Evolutionary conservation across 768 basidiomycete genomes (phyloP).

Genomic region (Mycena amicta): DNA sequence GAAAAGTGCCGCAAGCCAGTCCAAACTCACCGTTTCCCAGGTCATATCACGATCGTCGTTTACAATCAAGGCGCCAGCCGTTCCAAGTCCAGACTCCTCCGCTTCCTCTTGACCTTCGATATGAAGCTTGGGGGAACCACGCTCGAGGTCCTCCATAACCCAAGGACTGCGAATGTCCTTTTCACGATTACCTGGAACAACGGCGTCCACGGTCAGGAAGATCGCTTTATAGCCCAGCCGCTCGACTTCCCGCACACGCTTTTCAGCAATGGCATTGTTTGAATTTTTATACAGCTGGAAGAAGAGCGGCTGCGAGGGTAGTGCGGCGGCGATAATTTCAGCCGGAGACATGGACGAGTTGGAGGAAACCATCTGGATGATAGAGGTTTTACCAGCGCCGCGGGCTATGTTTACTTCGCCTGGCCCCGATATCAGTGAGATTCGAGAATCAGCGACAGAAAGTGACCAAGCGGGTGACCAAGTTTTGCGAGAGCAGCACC

Average conservation of each 20-base stretch:
- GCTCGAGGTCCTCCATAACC: conserved; percentile 31
- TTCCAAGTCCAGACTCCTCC: conserved; percentile 52
- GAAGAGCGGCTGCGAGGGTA: conserved; percentile 64
- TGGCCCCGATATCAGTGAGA: conserved; percentile 17
- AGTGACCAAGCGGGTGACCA: conserved; percentile 76
- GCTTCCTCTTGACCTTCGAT: conserved; percentile 35
- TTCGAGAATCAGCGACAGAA: not conserved
- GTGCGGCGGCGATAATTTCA: conserved; percentile 60
- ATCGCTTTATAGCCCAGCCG: conserved; percentile 82
- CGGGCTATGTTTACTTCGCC: conserved; percentile 84
- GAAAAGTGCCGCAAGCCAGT: conserved; percentile 1
- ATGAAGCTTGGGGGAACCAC: conserved; percentile 18
- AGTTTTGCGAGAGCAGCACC: conserved; percentile 84
- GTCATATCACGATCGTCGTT: conserved; percentile 78
- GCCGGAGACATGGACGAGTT: conserved; percentile 72
- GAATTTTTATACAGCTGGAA: conserved; percentile 88
- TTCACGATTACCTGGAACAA: conserved; percentile 82
- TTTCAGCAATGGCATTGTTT: conserved; percentile 65
- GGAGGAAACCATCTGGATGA: conserved; percentile 86
- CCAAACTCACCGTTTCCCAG: conserved; percentile 59
- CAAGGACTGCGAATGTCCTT: conserved; percentile 67
- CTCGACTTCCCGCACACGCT: conserved; percentile 72
- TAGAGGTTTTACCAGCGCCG: conserved; percentile 62
- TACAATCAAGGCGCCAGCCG: conserved; percentile 65
- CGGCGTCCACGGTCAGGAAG: conserved; percentile 89